These are phyloP conservation scores for Pleurotus djamor DNA, from an alignment of 768 basidiomycete genomes.

Conservation along the genomic window DNA sequence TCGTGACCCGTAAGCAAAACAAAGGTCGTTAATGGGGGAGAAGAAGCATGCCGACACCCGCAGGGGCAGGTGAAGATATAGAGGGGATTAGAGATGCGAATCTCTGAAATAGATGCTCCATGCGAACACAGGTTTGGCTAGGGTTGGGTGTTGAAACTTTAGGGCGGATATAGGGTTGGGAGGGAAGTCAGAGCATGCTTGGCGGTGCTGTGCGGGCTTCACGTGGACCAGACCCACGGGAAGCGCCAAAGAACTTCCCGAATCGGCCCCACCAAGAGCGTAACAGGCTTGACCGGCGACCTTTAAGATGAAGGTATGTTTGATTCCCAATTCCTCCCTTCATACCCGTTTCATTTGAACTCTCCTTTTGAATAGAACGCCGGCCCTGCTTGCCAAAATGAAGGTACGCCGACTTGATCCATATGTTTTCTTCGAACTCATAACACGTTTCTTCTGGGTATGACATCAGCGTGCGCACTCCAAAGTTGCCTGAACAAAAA, in stretches of 20 bases:
- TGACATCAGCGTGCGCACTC: background rate
- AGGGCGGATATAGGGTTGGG: background rate
- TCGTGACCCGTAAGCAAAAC: too few relatives aligned
- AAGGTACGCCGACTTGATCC: background rate
- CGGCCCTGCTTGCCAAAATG: background rate
- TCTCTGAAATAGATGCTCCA: background rate
- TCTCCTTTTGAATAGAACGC: background rate
- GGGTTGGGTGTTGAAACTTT: background rate
- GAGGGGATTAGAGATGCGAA: background rate
- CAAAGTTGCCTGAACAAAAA: constrained; percentile 54
- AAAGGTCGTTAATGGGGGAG: background rate
- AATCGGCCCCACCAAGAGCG: background rate
- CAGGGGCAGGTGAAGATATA: background rate
- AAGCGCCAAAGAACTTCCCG: background rate
- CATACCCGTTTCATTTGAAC: background rate
- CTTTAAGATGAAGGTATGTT: background rate
- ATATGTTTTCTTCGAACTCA: background rate
- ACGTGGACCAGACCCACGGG: background rate
- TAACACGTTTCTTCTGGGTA: background rate
- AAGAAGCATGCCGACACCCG: background rate
- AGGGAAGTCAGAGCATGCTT: background rate
- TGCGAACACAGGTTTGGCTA: background rate
- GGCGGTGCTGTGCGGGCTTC: constrained; percentile 1
- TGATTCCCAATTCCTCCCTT: background rate
- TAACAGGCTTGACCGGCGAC: background rate